Percentiles rank a stretch among this genome's conserved stretches.
phyloP scores from a whole-genome alignment of 306 rosid species.

The Leucaena leucocephala region DNA sequence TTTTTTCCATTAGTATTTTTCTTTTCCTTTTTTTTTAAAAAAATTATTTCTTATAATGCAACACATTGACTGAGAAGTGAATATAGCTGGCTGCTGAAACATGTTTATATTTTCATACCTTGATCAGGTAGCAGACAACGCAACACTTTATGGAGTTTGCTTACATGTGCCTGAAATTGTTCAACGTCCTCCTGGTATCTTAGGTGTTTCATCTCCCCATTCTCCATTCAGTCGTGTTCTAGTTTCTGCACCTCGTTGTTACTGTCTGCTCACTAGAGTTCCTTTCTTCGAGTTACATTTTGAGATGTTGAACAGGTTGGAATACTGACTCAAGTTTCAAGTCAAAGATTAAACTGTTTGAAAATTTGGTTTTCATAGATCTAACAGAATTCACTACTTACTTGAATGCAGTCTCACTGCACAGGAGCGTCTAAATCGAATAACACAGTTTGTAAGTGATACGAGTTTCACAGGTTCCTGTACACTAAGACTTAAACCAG shows the following conservation, averaged over 20 bases:
- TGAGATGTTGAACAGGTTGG: slow-evolving; percentile 91
- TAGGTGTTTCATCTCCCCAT: slow-evolving; percentile 62
- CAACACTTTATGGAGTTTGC: slow-evolving; percentile 95
- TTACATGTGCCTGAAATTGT: slow-evolving; percentile 93
- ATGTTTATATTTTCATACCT: slow-evolving; percentile 34
- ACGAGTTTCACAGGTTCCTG: slow-evolving; percentile 53
- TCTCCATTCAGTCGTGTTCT: slow-evolving; percentile 75
- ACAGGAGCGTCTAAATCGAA: slow-evolving; percentile 92
- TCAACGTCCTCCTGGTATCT: slow-evolving; percentile 88
- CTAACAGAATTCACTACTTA: slow-evolving; percentile 43
- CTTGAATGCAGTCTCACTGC: slow-evolving; percentile 89
- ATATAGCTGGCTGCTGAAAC: slow-evolving; percentile 44
- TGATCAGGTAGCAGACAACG: slow-evolving; percentile 78
- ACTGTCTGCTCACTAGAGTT: slow-evolving; percentile 82
- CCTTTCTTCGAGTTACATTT: slow-evolving; percentile 94
- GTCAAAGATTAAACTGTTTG: background rate
- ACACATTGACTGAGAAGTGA: slow-evolving; percentile 27
- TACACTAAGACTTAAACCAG: slow-evolving; percentile 50
- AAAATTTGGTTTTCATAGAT: slow-evolving; percentile 12
- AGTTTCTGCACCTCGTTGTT: slow-evolving; percentile 98
- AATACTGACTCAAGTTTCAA: slow-evolving; percentile 17
- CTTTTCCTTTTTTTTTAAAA: background rate
- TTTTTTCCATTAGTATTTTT: slow-evolving; percentile 9
- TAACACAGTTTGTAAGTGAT: slow-evolving; percentile 74
- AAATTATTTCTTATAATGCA: slow-evolving; percentile 13